These are phyloP conservation scores for Neonectria neomacrospora DNA, from an alignment of 2,329 filamentous ascomycete genomes.

Conservation along the genomic window DNA sequence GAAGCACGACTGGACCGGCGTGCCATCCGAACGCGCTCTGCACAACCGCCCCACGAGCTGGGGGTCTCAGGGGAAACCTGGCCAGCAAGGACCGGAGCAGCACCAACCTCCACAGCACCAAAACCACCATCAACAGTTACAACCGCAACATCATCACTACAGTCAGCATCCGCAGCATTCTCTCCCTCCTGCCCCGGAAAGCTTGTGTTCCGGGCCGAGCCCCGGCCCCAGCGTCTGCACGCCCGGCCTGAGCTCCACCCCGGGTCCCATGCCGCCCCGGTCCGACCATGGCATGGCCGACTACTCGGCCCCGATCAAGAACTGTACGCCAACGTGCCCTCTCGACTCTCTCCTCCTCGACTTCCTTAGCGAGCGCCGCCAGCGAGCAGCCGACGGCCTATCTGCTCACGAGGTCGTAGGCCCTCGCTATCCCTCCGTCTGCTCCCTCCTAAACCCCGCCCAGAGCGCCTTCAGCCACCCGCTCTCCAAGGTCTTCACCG, in stretches of 20 bases:
- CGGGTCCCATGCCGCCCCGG: conserved; percentile 31
- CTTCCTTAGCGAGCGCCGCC: conserved; percentile 76
- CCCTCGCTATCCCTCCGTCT: conserved; percentile 82
- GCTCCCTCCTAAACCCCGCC: conserved; percentile 79
- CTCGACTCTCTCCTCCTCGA: conserved; percentile 83
- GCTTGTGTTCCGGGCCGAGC: conserved; percentile 36
- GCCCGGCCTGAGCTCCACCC: conserved; percentile 21
- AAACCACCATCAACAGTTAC: conserved; percentile 11
- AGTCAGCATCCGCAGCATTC: conserved; percentile 23
- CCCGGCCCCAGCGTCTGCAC: conserved; percentile 32
- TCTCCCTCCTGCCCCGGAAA: conserved; percentile 37
- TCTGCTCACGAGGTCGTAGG: conserved; percentile 75
- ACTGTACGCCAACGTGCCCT: conserved; percentile 76
- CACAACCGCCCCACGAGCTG: conserved; percentile 39
- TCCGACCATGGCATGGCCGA: conserved; percentile 34
- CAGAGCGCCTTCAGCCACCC: conserved; percentile 74
- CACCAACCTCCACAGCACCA: conserved; percentile 30
- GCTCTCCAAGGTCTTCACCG: conserved; percentile 84
- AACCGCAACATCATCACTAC: conserved; percentile 23
- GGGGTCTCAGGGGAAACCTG: conserved; percentile 38
- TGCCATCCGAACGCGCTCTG: conserved; percentile 41
- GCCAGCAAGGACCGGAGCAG: conserved; percentile 32
- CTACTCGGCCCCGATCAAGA: conserved; percentile 60
- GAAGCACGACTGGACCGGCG: conserved; percentile 61
- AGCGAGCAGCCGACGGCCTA: conserved; percentile 73